Base-by-base conservation (phyloP, 257 asterid genomes). In the Avicennia marina region DNA sequence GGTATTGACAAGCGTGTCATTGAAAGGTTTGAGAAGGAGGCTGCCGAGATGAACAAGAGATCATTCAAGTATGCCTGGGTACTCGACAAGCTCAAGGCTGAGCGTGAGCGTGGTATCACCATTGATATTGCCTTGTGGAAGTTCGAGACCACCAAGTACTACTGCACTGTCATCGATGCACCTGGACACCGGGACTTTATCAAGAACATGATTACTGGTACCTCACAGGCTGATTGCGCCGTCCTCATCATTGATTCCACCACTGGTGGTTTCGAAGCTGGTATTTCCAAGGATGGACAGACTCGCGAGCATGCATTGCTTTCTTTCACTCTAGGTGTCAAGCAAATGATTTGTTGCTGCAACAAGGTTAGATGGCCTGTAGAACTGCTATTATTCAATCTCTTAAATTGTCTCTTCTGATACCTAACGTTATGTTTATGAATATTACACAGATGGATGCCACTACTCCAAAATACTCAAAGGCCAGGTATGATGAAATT, bases 1-100 rank as follows among this genome's bases (percentile, higher is more conserved):
- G 84, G 87, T 63, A 80, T 80, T 58, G 87, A 77, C 74, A 80
- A 77, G 79, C 78, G 87, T 68, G 87, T 80, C 22, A 80, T 77
- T 4, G 84, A 80, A 25, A 77, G 84, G 72, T 80, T 80, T 3
- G 87, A 80, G 73, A 80, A 80, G 51, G 72, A 78, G 60, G 77
- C 73, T 26, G 68, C 79, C 38, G 75, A 73, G 61, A 68, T 73
- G 75, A 73, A 73, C 69, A 69, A 73, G 59, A 63, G 79, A 59
- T 73, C 75, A 19, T 64, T 68, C 65, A 68, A 71, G 72, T 64
- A 64, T 34, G 80, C 76, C 2, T 75, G 80, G 77, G 81, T 75
- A 24, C 72, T 75, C 2, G 81, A 71, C 78, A 75, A 75, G 70
- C 75, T 75, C 25, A 75, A 75, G 72, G 81, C 81, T 29, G 81